These are phyloP conservation scores for Sequoia sempervirens DNA, from an alignment of 75 land plant species.

Conservation along the genomic window DNA sequence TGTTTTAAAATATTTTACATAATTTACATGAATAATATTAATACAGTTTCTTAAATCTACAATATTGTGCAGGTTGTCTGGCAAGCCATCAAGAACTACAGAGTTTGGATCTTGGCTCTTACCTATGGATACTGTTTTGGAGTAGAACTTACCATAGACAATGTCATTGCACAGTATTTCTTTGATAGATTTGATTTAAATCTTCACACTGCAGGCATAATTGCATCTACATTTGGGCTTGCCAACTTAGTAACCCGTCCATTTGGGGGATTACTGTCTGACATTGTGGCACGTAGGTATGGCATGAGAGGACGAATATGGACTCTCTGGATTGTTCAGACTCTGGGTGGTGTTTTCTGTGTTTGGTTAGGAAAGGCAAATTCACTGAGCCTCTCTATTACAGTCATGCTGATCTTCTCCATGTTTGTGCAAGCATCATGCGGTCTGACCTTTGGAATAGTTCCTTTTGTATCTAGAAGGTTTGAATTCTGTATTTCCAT, in stretches of 20 bases:
- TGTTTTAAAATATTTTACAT: not conserved
- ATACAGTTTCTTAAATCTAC: not conserved
- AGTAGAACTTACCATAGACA: conserved; percentile 64
- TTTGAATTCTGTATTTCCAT: not conserved
- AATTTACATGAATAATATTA: not conserved
- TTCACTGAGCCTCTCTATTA: conserved; percentile 37
- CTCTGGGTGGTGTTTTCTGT: conserved; percentile 66
- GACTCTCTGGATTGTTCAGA: conserved; percentile 74
- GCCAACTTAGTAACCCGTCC: conserved; percentile 66
- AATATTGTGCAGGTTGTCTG: conserved; percentile 38
- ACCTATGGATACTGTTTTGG: conserved; percentile 71
- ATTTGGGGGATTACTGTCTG: conserved; percentile 58
- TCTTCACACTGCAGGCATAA: conserved; percentile 65
- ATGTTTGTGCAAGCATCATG: conserved; percentile 69
- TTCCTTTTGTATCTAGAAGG: conserved; percentile 78
- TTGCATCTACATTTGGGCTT: conserved; percentile 67
- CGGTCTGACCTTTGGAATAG: conserved; percentile 74
- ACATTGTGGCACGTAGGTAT: conserved; percentile 26
- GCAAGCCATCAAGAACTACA: conserved; percentile 61
- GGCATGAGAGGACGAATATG: conserved; percentile 87
- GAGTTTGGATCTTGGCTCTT: conserved; percentile 69
- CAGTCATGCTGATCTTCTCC: conserved; percentile 78
- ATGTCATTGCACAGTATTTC: conserved; percentile 68
- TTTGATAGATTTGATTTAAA: conserved; percentile 60
- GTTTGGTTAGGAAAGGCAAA: conserved; percentile 47